phyloP scores from a whole-genome alignment of 768 basidiomycete species.

The Boletus rubescentipes region DNA sequence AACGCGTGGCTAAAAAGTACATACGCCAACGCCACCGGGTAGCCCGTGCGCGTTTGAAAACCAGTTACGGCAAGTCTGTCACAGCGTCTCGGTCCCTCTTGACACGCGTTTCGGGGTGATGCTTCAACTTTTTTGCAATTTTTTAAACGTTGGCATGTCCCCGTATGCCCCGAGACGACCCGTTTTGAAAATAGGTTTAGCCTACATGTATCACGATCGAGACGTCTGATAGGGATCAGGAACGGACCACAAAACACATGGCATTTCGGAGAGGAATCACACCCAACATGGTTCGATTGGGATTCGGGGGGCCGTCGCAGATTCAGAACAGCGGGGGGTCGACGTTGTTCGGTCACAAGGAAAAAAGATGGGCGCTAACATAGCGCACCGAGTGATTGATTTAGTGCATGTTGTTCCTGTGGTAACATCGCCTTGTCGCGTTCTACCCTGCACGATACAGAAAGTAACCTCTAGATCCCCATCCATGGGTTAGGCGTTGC shows the following conservation, averaged over 20 bases:
- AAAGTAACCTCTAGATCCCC: background rate
- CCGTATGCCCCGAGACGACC: background rate
- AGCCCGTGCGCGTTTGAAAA: too few relatives aligned
- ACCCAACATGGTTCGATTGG: background rate
- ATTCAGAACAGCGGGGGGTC: background rate
- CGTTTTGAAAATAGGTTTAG: too few relatives aligned
- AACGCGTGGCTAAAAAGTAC: too few relatives aligned
- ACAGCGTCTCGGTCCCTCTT: background rate
- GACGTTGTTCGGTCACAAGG: background rate
- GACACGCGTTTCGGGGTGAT: background rate
- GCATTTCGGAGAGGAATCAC: background rate
- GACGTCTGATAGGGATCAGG: background rate
- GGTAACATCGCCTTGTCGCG: background rate
- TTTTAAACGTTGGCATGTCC: background rate
- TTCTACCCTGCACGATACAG: background rate
- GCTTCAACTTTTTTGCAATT: too few relatives aligned
- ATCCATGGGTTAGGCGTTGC: background rate
- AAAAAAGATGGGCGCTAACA: background rate
- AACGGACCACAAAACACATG: background rate
- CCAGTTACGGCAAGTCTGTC: too few relatives aligned
- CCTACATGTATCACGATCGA: background rate
- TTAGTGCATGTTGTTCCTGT: background rate
- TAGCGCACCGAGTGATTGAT: background rate
- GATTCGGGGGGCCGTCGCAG: background rate
- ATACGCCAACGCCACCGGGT: too few relatives aligned